Conservation (phyloP, 768 basidiomycete species). For the Macrocybe gigantea region DNA sequence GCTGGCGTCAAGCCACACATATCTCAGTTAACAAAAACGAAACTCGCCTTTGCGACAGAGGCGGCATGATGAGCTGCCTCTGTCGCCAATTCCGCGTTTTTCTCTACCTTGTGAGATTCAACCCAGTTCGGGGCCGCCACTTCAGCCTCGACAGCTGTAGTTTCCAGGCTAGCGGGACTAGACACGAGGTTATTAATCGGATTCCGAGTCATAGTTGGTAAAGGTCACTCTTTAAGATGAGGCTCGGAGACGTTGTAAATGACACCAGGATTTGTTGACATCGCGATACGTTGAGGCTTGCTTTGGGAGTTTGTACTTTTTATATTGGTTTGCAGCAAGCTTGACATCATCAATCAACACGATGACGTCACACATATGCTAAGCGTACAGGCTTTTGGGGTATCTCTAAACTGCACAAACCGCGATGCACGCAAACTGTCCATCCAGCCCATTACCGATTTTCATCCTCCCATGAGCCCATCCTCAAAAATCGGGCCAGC, state of each 20-base stretch:
- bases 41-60: slow-evolving; percentile 41
- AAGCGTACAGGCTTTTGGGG: too few relatives aligned
- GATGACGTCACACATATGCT: too few relatives aligned
- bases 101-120: slow-evolving; percentile 38
- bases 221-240: slow-evolving; percentile 26
- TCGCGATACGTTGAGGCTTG: slow-evolving; percentile 3
- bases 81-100: slow-evolving; percentile 38
- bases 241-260: slow-evolving; percentile 34
- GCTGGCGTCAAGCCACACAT: not conserved
- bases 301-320: not conserved
- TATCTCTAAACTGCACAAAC: too few relatives aligned
- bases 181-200: not conserved
- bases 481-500: slow-evolving; percentile 73
- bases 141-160: slow-evolving; percentile 50
- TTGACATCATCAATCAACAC: slow-evolving; percentile 2
- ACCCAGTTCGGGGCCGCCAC: slow-evolving; percentile 37
- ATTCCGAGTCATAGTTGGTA: not conserved
- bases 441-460: slow-evolving; percentile 5
- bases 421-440: too few relatives aligned
- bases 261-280: slow-evolving; percentile 21
- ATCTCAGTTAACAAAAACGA: not conserved
- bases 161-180: slow-evolving; percentile 35
- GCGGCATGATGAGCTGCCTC: slow-evolving; percentile 49
- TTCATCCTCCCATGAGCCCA: slow-evolving; percentile 68
- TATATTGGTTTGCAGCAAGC: not conserved